phyloP scores from a whole-genome alignment of 768 basidiomycete species.

The Thelephora ganbajun region DNA sequence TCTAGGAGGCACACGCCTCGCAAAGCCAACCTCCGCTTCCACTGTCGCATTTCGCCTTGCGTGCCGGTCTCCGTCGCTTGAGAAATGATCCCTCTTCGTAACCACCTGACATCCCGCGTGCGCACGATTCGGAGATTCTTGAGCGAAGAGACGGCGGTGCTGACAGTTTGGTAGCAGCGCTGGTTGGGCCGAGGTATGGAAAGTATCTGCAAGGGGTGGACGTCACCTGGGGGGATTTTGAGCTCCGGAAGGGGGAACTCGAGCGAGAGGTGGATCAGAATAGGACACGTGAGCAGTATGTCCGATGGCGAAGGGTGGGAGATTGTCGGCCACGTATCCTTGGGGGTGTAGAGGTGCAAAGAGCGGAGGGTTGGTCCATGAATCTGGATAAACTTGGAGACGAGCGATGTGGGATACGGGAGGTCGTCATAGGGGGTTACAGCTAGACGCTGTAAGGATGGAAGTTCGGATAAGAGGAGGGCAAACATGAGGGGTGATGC shows the following conservation, averaged over 20 bases:
- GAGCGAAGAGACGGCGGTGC: constrained; percentile 38
- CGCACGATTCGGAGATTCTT: constrained; percentile 45
- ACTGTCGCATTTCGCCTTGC: constrained; percentile 69
- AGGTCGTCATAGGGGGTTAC: constrained; percentile 66
- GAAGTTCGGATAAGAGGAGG: constrained; percentile 46
- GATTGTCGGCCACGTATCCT: constrained; percentile 25
- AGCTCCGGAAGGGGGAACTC: constrained; percentile 53
- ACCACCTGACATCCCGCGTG: constrained; percentile 58
- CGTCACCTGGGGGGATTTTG: constrained; percentile 18
- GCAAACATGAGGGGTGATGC: constrained; percentile 47
- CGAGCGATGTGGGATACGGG: constrained; percentile 41
- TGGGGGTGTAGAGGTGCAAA: constrained; percentile 54
- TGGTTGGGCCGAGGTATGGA: constrained; percentile 63
- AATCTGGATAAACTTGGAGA: constrained; percentile 39
- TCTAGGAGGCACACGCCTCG: constrained; percentile 54
- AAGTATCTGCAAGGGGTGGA: constrained; percentile 41
- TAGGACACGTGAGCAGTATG: constrained; percentile 14
- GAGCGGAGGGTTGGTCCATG: constrained; percentile 49
- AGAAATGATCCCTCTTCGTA: constrained; percentile 48
- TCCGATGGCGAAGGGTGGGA: constrained; percentile 13
- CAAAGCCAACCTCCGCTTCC: constrained; percentile 48
- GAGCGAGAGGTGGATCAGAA: constrained; percentile 54
- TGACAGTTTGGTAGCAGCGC: constrained; percentile 43
- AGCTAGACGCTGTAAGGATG: constrained; percentile 45
- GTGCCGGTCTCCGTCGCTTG: constrained; percentile 62